Evolutionary conservation across 495 filamentous ascomycete species (phyloP).

Genomic region (Apiosordaria backusii): DNA sequence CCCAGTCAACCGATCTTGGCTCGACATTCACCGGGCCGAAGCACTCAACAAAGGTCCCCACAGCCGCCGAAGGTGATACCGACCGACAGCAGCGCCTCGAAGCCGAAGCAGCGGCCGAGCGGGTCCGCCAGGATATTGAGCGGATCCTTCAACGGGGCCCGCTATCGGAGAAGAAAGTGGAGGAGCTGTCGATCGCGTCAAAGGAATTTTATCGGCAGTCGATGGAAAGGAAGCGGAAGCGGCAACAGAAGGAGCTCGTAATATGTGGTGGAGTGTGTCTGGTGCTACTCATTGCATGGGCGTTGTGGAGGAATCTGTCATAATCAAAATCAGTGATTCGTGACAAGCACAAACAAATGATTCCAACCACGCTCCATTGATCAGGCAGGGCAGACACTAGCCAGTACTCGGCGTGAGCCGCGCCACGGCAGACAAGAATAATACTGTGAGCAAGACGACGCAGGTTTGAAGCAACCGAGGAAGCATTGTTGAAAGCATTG

Average conservation of each 20-base stretch:
- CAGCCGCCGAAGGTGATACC: not conserved
- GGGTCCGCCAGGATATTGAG: not conserved
- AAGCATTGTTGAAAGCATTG: too few relatives aligned
- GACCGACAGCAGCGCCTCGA: not conserved
- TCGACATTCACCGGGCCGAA: not conserved
- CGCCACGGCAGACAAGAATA: too few relatives aligned
- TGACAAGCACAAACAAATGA: too few relatives aligned
- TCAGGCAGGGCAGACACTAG: too few relatives aligned
- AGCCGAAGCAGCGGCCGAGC: not conserved
- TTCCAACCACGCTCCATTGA: too few relatives aligned
- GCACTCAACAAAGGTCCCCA: not conserved
- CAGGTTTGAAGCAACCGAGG: too few relatives aligned
- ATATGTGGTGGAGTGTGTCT: not conserved
- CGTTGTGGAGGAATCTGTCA: not conserved
- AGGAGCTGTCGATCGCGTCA: not conserved
- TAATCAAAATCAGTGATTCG: too few relatives aligned
- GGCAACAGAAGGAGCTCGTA: not conserved
- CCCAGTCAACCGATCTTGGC: not conserved
- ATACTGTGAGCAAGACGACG: too few relatives aligned
- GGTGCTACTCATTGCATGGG: not conserved
- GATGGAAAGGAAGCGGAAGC: not conserved
- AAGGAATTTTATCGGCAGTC: constrained; percentile 1
- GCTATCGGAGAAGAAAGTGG: not conserved
- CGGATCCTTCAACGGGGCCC: not conserved
- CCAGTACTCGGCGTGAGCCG: too few relatives aligned